These are phyloP conservation scores for Claviceps sp. DNA, from an alignment of 2,329 filamentous ascomycete genomes.

Conservation along the genomic window DNA sequence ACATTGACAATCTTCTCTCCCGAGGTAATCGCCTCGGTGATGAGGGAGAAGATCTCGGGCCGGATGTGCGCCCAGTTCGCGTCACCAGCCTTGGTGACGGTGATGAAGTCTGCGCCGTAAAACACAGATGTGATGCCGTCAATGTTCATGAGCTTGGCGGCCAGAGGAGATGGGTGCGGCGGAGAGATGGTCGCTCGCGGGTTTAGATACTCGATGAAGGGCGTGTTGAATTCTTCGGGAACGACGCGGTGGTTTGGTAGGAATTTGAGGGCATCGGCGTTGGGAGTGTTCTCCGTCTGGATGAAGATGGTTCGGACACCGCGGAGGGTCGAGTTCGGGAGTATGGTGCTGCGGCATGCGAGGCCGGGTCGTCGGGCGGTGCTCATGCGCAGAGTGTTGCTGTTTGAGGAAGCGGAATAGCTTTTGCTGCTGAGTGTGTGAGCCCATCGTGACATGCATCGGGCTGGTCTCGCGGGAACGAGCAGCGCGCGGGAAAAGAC, in stretches of 20 bases:
- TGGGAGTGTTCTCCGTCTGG: constrained; percentile 89
- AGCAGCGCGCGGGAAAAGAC: constrained; percentile 14
- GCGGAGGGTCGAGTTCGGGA: constrained; percentile 7
- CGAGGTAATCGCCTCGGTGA: constrained; percentile 80
- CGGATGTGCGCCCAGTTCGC: constrained; percentile 91
- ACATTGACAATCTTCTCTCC: constrained; percentile 71
- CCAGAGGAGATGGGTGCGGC: constrained; percentile 81
- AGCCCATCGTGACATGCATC: constrained; percentile 14
- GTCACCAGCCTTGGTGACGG: constrained; percentile 78
- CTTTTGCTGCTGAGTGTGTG: constrained; percentile 8
- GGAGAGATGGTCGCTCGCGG: constrained; percentile 79
- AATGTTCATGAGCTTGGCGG: constrained; percentile 79
- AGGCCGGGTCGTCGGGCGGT: constrained; percentile 6
- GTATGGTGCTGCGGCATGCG: constrained; percentile 4
- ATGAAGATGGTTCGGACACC: constrained; percentile 78
- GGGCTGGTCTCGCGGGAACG: constrained; percentile 10
- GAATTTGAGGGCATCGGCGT: constrained; percentile 93
- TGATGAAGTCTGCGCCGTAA: constrained; percentile 92
- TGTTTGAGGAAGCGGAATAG: not conserved
- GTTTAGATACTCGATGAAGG: constrained; percentile 84
- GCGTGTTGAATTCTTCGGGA: constrained; percentile 55
- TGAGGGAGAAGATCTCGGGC: constrained; percentile 87
- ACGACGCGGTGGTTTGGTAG: constrained; percentile 80
- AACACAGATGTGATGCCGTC: constrained; percentile 93
- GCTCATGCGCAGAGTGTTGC: not conserved